Evolutionary conservation across 257 asterid species (phyloP).

Genomic region (Solanum peruvianum): DNA sequence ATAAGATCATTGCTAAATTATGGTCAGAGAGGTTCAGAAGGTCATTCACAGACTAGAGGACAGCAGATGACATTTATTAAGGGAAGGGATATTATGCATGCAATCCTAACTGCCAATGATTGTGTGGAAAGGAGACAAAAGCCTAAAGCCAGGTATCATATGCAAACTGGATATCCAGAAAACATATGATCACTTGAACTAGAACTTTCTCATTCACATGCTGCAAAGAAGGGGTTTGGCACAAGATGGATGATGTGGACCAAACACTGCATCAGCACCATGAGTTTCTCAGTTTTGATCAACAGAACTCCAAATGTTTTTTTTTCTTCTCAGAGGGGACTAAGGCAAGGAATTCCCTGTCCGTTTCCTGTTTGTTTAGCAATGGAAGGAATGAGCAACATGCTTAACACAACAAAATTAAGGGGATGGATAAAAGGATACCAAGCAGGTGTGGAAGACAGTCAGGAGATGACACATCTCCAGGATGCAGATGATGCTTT

Average conservation of each 20-base stretch:
- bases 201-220: not conserved
- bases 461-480: not conserved
- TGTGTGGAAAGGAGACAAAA: not conserved
- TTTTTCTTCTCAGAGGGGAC: not conserved
- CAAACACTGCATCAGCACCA: not conserved
- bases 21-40: not conserved
- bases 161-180: not conserved
- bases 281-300: not conserved
- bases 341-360: not conserved
- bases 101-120: not conserved
- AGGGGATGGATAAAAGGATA: not conserved
- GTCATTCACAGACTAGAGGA: not conserved
- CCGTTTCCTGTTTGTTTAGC: not conserved
- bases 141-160: not conserved
- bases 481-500: not conserved
- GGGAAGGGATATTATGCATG: not conserved
- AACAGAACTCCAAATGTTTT: not conserved
- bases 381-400: not conserved
- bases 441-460: not conserved
- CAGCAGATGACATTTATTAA: not conserved
- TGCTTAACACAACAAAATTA: not conserved
- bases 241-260: not conserved
- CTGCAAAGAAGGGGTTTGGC: not conserved
- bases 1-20: not conserved
- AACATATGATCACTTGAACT: not conserved